Evolutionary conservation across 2,329 filamentous ascomycete genomes (phyloP), one percentile per base, ranked within the genome.

Genomic region (Exophiala sp.): DNA sequence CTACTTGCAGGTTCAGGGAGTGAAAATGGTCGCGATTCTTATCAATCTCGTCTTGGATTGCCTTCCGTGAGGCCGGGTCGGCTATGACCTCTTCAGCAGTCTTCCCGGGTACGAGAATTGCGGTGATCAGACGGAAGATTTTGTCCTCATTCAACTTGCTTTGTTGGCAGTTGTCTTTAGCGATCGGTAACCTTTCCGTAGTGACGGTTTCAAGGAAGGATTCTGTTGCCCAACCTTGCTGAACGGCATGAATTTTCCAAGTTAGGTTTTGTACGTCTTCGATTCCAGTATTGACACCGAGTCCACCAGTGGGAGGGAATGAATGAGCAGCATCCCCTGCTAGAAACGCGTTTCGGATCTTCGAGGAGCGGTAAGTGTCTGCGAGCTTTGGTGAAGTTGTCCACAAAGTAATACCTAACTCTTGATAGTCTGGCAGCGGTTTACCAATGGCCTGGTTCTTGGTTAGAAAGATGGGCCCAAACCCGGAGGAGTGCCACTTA

Each of bases 281-380:
- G 18, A 83, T 72, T 0, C 79, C 78, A 0, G 77, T 77, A 61
- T 83, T 82, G 76, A 83, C 78, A 1, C 81, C 81, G 61, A 82
- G 79, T 0, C 78, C 81, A 1, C 79, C 81, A 0, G 76, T 74
- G 0, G 78, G 78, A 35, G 72, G 78, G 57, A 83, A 78, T 12
- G 79, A 78, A 54, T 84, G 80, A 1, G 78, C 78, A 3, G 80
- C 79, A 52, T 84, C 81, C 10, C 81, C 80, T 1, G 76, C 79
- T 0, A 84, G 67, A 41, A 83, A 77, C 12, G 51, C 51, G 11
- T 24, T 18, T 8, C 36, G 46, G 3, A 50, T 12, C 12, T 5
- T 33, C 24, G 34, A 18, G 3, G 45, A 54, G 10, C 51, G 36
- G 34, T 54, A 55, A 18, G 16, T 9, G 24, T 44, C 21, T 9